Evolutionary conservation across 2,329 filamentous ascomycete genomes (phyloP).

Genomic region (Alternaria arborescens): DNA sequence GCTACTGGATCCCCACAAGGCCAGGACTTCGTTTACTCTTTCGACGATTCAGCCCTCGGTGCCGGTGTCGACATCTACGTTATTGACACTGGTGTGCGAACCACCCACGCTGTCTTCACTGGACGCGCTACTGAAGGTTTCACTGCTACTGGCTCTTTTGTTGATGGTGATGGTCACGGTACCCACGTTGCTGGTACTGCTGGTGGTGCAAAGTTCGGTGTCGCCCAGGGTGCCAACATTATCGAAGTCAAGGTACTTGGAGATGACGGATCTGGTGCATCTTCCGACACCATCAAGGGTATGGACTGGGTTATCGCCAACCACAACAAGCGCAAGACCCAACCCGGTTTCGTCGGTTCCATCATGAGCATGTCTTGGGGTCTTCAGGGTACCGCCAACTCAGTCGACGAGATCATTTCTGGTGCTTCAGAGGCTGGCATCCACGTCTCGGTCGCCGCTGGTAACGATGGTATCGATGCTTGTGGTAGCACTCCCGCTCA

Average conservation of each 20-base stretch:
- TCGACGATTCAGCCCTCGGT: slow-evolving; percentile 48
- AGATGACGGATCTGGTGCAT: slow-evolving; percentile 56
- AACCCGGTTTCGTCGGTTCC: slow-evolving; percentile 53
- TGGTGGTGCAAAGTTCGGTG: slow-evolving; percentile 55
- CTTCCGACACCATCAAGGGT: slow-evolving; percentile 58
- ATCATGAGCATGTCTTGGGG: slow-evolving; percentile 60
- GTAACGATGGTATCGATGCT: slow-evolving; percentile 54
- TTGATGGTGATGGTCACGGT: slow-evolving; percentile 58
- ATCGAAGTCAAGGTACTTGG: slow-evolving; percentile 63
- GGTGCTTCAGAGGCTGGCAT: slow-evolving; percentile 52
- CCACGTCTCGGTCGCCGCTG: slow-evolving; percentile 58
- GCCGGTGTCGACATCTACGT: slow-evolving; percentile 59
- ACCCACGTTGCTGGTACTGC: slow-evolving; percentile 60
- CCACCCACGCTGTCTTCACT: slow-evolving; percentile 56
- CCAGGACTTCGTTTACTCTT: slow-evolving; percentile 55
- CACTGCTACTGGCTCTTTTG: slow-evolving; percentile 45
- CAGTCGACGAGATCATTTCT: slow-evolving; percentile 50
- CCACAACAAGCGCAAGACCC: slow-evolving; percentile 54
- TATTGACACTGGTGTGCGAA: slow-evolving; percentile 59
- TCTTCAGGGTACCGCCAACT: slow-evolving; percentile 40
- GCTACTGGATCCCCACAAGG: slow-evolving; percentile 35
- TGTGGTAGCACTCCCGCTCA: slow-evolving; percentile 54
- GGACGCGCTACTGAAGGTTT: slow-evolving; percentile 55
- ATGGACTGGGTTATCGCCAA: slow-evolving; percentile 58
- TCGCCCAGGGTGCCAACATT: slow-evolving; percentile 59